Evolutionary conservation across 2,329 filamentous ascomycete species (phyloP).

Genomic region (Trichoderma atroviride): DNA sequence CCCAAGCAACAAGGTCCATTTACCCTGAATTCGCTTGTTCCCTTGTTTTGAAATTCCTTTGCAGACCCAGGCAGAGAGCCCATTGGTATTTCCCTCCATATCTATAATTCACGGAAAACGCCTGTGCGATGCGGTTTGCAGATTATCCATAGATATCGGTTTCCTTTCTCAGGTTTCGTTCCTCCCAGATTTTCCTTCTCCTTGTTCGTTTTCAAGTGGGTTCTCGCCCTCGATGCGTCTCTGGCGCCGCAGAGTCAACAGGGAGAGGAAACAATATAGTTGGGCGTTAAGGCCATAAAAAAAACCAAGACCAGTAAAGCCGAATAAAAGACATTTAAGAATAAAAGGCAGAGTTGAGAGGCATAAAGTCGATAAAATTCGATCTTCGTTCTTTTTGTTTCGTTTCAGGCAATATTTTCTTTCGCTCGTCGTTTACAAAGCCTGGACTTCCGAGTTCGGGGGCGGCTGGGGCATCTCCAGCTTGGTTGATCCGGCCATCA

Average conservation of each 20-base stretch:
- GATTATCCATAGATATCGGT: constrained; percentile 30
- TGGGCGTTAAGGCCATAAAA: constrained; percentile 20
- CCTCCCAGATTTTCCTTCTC: background rate
- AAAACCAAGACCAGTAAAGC: constrained; percentile 24
- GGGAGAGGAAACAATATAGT: background rate
- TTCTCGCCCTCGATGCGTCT: background rate
- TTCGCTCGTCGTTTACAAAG: constrained; percentile 31
- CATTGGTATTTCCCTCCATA: constrained; percentile 23
- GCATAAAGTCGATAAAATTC: background rate
- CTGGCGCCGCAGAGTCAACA: constrained; percentile 6
- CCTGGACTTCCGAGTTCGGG: constrained; percentile 37
- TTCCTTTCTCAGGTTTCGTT: background rate
- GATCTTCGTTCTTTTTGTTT: background rate
- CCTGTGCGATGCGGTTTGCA: constrained; percentile 38
- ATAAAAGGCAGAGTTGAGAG: constrained; percentile 27
- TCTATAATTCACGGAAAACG: constrained; percentile 42
- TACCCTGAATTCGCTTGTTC: background rate
- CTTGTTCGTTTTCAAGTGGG: constrained; percentile 27
- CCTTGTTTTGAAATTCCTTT: background rate
- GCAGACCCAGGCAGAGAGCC: background rate
- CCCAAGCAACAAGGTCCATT: background rate
- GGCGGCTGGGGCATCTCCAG: constrained; percentile 59
- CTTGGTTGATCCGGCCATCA: constrained; percentile 88
- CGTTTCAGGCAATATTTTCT: constrained; percentile 10
- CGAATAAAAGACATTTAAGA: constrained; percentile 28